A percentile compares a stretch with the other conserved stretches of the same genome.
Evolutionary conservation across 2,329 filamentous ascomycete genomes (phyloP).

Genomic region (Penicillium thymicola): DNA sequence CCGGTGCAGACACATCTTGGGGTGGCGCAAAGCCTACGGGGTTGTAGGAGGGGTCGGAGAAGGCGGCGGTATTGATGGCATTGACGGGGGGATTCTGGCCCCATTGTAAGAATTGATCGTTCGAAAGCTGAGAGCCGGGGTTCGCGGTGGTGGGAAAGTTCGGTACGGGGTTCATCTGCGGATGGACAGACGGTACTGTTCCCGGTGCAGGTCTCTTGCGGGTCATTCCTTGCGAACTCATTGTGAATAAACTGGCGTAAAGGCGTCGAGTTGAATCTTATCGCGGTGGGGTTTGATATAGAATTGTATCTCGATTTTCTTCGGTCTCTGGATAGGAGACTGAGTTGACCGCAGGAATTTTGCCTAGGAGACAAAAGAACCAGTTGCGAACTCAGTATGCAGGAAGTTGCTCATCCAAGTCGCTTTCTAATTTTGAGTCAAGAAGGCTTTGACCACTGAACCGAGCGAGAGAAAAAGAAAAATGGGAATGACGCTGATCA

Average conservation of each 20-base stretch:
- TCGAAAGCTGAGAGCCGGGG: slow-evolving; percentile 45
- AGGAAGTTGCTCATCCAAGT: slow-evolving; percentile 17
- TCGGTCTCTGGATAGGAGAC: not conserved
- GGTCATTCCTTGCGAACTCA: slow-evolving; percentile 44
- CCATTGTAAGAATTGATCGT: slow-evolving; percentile 57
- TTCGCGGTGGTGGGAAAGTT: slow-evolving; percentile 43
- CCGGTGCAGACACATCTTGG: slow-evolving; percentile 51
- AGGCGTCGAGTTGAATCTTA: slow-evolving; percentile 5
- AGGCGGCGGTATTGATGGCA: slow-evolving; percentile 28
- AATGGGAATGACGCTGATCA: not conserved
- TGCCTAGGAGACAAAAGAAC: slow-evolving; percentile 4
- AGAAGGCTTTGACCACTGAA: slow-evolving; percentile 9
- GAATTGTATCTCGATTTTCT: not conserved
- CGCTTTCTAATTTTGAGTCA: slow-evolving; percentile 10
- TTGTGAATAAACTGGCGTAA: slow-evolving; percentile 18
- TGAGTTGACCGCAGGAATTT: not conserved
- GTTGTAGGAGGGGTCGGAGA: slow-evolving; percentile 43
- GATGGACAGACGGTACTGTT: slow-evolving; percentile 60
- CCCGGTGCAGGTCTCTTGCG: slow-evolving; percentile 75
- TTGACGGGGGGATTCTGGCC: slow-evolving; percentile 43
- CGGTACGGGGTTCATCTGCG: slow-evolving; percentile 51
- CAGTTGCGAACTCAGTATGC: slow-evolving; percentile 8
- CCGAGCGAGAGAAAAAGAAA: not conserved
- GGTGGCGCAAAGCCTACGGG: slow-evolving; percentile 39
- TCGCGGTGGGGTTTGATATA: slow-evolving; percentile 4